Base-by-base conservation (phyloP, 1,284 basidiomycete species). In the Ustilago curta region DNA sequence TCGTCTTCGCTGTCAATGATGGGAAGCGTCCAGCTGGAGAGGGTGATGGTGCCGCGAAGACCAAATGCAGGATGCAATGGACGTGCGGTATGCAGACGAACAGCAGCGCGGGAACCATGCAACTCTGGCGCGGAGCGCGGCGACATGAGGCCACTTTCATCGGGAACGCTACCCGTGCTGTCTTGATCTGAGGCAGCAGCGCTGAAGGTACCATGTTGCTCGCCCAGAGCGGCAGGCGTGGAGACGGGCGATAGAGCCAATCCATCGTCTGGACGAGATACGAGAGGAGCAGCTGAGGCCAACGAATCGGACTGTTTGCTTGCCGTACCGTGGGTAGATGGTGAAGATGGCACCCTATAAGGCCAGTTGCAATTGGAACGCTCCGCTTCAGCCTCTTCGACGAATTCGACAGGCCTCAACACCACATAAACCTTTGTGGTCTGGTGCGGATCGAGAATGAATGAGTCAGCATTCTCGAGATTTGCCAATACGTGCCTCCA, bases 401-500 rank as follows among this genome's bases (percentile, higher is more conserved):
- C 65, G 44, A 76, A 76, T n/a, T 67, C 68, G n/a, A 11, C 53
- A 29, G 82, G 77, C 14, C 75, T 64, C 8, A 82, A 65, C 48
- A 76, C 64, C 47, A 83, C 68, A 48, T 73, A 84, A 52, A 84
- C 58, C 25, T 74, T 70, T 14, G 70, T 74, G 21, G 55, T 62
- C 45, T 70, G 68, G 14, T 49, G 59, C 5, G 82, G 70, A 14
- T 76, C 79, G 25, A 84, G 63, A 23, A 78, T 66, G 57, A 84
- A 75, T 3, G 70, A 70, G 40, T 75, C 71, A 5, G 76, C 76
- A 31, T 62, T 56, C 23, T 82, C 80, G 43, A 84, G 70, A 29
- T 83, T 84, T 23, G 82, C 79, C 0, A 74, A 54, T 42, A 81
- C 67, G 48, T 82, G 79, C 58, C 83, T 77, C 70, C 83, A 65